Percentiles rank a stretch among this genome's conserved stretches.
Evolutionary conservation across 2,329 filamentous ascomycete genomes (phyloP).

Genomic region (Torrubiella hemipterigena): DNA sequence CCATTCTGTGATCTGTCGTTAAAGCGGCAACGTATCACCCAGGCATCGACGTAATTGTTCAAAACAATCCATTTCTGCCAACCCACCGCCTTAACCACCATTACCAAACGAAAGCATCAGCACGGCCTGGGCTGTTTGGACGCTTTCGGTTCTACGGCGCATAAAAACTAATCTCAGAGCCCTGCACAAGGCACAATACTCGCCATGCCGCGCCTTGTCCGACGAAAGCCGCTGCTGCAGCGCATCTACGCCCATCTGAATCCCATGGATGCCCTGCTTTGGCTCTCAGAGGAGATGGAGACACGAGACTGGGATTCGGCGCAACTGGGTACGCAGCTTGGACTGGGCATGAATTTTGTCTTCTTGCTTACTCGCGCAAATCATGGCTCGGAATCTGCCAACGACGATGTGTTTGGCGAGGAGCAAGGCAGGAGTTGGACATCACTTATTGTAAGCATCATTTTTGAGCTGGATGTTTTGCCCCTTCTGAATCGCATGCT

Average conservation of each 20-base stretch:
- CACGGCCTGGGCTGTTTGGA: too few relatives aligned
- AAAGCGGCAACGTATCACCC: too few relatives aligned
- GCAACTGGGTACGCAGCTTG: slow-evolving; percentile 62
- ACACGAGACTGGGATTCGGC: slow-evolving; percentile 84
- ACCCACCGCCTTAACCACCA: too few relatives aligned
- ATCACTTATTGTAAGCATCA: slow-evolving; percentile 36
- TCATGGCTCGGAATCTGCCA: slow-evolving; percentile 37
- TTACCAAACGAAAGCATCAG: too few relatives aligned
- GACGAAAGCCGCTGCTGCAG: slow-evolving; percentile 66
- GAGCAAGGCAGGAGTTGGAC: slow-evolving; percentile 53
- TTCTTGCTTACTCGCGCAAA: slow-evolving; percentile 81
- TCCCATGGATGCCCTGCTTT: slow-evolving; percentile 79
- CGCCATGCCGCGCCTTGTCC: slow-evolving; percentile 65
- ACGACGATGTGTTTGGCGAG: slow-evolving; percentile 80
- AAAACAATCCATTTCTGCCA: too few relatives aligned
- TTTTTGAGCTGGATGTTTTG: too few relatives aligned
- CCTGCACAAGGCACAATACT: background rate
- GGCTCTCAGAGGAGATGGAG: slow-evolving; percentile 86
- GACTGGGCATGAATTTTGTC: slow-evolving; percentile 62
- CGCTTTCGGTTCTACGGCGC: too few relatives aligned
- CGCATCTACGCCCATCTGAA: slow-evolving; percentile 73
- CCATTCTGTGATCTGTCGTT: too few relatives aligned
- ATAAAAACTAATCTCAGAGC: background rate
- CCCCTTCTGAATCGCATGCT: background rate
- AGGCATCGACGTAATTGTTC: too few relatives aligned